Base-by-base conservation (phyloP, 176 grass and related monocot species). In the Miscanthus lutarioriparius region DNA sequence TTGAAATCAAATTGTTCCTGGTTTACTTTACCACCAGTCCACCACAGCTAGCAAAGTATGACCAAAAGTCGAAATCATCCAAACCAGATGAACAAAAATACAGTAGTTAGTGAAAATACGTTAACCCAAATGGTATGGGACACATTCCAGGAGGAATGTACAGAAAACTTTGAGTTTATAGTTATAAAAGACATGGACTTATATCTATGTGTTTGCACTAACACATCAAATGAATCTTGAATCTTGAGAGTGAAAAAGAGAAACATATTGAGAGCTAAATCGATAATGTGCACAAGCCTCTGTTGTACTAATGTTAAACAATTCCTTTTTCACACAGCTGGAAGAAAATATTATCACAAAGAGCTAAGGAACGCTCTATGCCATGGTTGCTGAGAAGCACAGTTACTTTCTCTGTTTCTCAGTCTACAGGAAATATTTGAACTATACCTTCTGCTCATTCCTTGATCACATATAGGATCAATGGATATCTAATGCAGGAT, bases 1-100 rank as follows among this genome's bases (percentile, higher is more conserved):
- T 44, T 79, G 51, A 80, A 27, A 45, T 25, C 35, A 49, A 48
- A 68, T 19, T 35, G 30, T 33, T n/a, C 25, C 40, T 1, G 2
- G 9, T 77, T 84, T 74, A 49, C 32, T 82, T 85, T 39, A 87
- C 25, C 49, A 75, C 7, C 64, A 78, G 33, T 85, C 15, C 40
- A 74, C 4, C 51, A 72, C 32, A 72, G 35, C 45, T 58, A 23
- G 53, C 13, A 58, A 72, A 83, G 28, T 15, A 73, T 41, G n/a
- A 30, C 54, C n/a, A n/a, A n/a, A n/a, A n/a, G n/a, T n/a, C n/a
- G 13, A 16, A 82, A 7, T 64, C 13, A 73, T 72, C 35, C 53
- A 82, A 61, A 62, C 53, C 25, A 72, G 80, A n/a, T 33, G 37
- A 33, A 33, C 1, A 44, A 12, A 19, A 36, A 56, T 20, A 41